Percentiles rank a stretch among this genome's conserved stretches.
phyloP scores from a whole-genome alignment of 371 early-diverging fungal species.

The Mucor plumbeus region DNA sequence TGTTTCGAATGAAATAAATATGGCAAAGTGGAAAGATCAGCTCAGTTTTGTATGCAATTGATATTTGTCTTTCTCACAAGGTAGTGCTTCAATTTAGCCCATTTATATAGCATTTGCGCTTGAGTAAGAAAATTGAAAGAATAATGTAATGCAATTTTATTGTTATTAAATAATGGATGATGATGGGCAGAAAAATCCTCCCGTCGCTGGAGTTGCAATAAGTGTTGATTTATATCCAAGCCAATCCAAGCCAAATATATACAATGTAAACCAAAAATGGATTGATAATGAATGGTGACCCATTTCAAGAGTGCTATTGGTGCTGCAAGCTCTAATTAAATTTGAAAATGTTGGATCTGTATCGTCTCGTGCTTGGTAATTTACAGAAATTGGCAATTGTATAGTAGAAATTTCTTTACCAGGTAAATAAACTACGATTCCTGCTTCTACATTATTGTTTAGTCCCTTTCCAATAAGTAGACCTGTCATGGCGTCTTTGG shows the following conservation, averaged over 20 bases:
- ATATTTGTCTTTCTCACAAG: no score
- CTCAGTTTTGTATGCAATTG: no score
- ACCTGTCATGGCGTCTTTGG: constrained; percentile 38
- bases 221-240: constrained; percentile 37
- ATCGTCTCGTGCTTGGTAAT: constrained; percentile 39
- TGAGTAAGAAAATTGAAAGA: no score
- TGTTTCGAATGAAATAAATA: no score
- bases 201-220: constrained; percentile 31
- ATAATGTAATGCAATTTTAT: no score
- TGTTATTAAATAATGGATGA: no score
- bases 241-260: constrained; percentile 41
- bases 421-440: constrained; percentile 13
- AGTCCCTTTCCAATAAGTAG: constrained; percentile 34
- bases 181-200: constrained; percentile 27
- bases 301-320: neutral
- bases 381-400: constrained; percentile 34
- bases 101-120: no score
- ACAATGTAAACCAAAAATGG: constrained; percentile 41
- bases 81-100: no score
- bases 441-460: constrained; percentile 11
- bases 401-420: constrained; percentile 30
- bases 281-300: constrained; percentile 26
- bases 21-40: no score
- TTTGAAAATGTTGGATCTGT: constrained; percentile 39
- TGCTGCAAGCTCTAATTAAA: constrained; percentile 33